These are phyloP conservation scores for Metschnikowia rubicola DNA, from an alignment of 805 yeast species.

Conservation along the genomic window DNA sequence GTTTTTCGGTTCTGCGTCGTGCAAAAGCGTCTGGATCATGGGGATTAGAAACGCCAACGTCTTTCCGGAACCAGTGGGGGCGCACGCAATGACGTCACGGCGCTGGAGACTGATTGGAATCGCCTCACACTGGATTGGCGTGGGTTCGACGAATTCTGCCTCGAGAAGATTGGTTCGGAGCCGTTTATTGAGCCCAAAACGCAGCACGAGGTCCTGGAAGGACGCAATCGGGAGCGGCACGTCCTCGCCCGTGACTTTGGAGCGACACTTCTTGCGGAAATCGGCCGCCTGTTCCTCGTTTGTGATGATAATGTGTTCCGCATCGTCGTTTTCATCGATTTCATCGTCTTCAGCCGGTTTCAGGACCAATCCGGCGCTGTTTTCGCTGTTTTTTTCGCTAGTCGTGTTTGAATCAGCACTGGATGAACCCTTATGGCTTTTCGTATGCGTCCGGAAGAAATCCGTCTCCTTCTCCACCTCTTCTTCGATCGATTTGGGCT, in stretches of 20 bases:
- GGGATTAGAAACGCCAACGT: slow-evolving; percentile 90
- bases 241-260: slow-evolving; percentile 80
- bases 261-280: slow-evolving; percentile 57
- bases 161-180: slow-evolving; percentile 62
- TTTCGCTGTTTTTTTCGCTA: not conserved
- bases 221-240: slow-evolving; percentile 89
- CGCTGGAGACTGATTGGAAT: slow-evolving; percentile 69
- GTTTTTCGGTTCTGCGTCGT: slow-evolving; percentile 25
- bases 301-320: slow-evolving; percentile 40
- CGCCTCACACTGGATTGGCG: slow-evolving; percentile 89
- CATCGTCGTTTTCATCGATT: slow-evolving; percentile 26
- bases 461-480: slow-evolving; percentile 73
- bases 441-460: slow-evolving; percentile 54
- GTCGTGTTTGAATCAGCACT: slow-evolving; percentile 6
- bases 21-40: slow-evolving; percentile 51
- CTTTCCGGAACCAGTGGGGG: slow-evolving; percentile 98
- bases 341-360: not conserved
- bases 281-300: slow-evolving; percentile 56
- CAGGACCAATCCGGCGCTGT: not conserved
- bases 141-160: slow-evolving; percentile 77
- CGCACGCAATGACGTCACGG: slow-evolving; percentile 86
- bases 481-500: slow-evolving; percentile 36
- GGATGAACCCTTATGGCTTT: not conserved
- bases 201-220: slow-evolving; percentile 70
- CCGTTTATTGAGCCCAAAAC: slow-evolving; percentile 62